These are phyloP conservation scores for Gelatoporia subvermispora DNA, from an alignment of 768 basidiomycete genomes.

Conservation along the genomic window DNA sequence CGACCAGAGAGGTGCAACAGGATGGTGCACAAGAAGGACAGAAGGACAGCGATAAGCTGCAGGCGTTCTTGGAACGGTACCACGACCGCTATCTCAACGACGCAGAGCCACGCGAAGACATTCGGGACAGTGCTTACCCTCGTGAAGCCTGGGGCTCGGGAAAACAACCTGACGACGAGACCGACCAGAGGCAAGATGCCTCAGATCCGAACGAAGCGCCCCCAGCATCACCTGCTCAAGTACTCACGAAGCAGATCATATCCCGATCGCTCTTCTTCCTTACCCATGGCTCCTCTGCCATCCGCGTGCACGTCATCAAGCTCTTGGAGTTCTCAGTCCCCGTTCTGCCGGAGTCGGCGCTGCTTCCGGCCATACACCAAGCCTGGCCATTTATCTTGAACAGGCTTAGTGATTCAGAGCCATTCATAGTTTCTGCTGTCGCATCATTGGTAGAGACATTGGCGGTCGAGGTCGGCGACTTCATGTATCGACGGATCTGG, in stretches of 20 bases:
- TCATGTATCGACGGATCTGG: conserved; percentile 82
- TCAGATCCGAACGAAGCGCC: conserved; percentile 38
- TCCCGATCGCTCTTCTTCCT: conserved; percentile 85
- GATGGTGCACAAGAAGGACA: not conserved
- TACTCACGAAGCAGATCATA: conserved; percentile 80
- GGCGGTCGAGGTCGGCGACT: conserved; percentile 66
- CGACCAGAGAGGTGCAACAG: conserved; percentile 9
- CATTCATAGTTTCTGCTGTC: conserved; percentile 77
- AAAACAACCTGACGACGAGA: conserved; percentile 17
- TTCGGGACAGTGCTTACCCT: conserved; percentile 52
- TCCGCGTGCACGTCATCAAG: conserved; percentile 77
- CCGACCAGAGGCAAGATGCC: conserved; percentile 8
- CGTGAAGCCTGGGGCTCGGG: conserved; percentile 48
- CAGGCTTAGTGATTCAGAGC: conserved; percentile 66
- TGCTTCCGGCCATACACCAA: conserved; percentile 80
- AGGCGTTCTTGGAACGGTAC: conserved; percentile 65
- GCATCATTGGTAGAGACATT: conserved; percentile 71
- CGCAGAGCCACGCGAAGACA: conserved; percentile 13
- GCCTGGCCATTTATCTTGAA: conserved; percentile 96
- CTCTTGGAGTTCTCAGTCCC: conserved; percentile 72
- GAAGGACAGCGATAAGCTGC: conserved; percentile 34
- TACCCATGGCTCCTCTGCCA: conserved; percentile 81
- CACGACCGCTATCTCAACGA: conserved; percentile 38
- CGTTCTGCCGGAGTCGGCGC: conserved; percentile 63
- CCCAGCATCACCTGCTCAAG: conserved; percentile 65